These are phyloP conservation scores for Leccinum sublutescens DNA, from an alignment of 768 basidiomycete species.

Conservation along the genomic window DNA sequence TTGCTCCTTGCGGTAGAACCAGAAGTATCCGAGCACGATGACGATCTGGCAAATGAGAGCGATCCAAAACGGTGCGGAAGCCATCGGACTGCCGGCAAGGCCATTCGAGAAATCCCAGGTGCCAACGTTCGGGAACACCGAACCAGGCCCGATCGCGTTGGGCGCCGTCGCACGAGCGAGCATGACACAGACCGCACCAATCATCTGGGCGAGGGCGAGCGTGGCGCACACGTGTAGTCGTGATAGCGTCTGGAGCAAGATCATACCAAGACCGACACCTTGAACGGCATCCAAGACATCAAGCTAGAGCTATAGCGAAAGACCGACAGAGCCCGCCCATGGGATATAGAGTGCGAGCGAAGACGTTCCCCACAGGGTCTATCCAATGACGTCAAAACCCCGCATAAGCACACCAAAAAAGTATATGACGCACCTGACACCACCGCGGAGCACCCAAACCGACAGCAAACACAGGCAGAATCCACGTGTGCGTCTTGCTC, in stretches of 20 bases:
- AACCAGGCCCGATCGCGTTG: conserved; percentile 80
- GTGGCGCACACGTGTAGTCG: conserved; percentile 94
- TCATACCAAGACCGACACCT: conserved; percentile 92
- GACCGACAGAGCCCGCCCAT: conserved; percentile 84
- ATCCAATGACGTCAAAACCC: conserved; percentile 6
- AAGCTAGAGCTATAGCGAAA: conserved; percentile 92
- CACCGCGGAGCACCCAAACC: conserved; percentile 91
- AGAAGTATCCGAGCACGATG: conserved; percentile 90
- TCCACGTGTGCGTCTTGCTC: conserved; percentile 94
- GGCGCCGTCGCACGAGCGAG: conserved; percentile 89
- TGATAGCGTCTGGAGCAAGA: conserved; percentile 86
- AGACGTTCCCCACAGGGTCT: conserved; percentile 95
- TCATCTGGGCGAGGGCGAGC: conserved; percentile 84
- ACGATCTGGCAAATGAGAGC: conserved; percentile 76
- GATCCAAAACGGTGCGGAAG: conserved; percentile 84
- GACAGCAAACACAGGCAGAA: conserved; percentile 92
- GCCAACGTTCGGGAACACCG: conserved; percentile 89
- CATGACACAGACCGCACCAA: conserved; percentile 91
- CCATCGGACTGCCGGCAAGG: conserved; percentile 75
- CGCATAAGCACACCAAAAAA: background rate
- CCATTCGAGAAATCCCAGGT: conserved; percentile 86
- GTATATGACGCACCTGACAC: conserved; percentile 68
- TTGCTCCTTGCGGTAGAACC: conserved; percentile 97
- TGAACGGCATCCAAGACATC: conserved; percentile 93
- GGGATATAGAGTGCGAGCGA: conserved; percentile 91